Base-by-base conservation (phyloP, 805 yeast genomes). In the Wickerhamomyces pijperi region DNA sequence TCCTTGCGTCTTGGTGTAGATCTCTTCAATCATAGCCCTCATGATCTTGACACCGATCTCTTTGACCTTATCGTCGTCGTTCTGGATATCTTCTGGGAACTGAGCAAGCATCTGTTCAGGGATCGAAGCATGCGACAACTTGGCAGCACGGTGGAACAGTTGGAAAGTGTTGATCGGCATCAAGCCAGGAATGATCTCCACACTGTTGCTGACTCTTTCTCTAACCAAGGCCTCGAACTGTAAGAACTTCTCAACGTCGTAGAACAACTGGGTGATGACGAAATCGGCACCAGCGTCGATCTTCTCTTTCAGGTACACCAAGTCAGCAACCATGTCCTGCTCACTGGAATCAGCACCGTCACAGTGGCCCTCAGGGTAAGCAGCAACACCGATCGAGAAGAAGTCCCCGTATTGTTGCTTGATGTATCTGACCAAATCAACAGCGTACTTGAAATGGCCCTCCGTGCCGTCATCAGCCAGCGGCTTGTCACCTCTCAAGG, bases 301-400 rank as follows among this genome's bases (percentile, higher is more conserved):
- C 58, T 92, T 92, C 48, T 85, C 94, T 37, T 77, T 73, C 59
- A 92, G 68, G 54, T 60, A 86, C 6, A 92, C 90, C 36, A 90
- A 53, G 58, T 90, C 98, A 36, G 70, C 70, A 18, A 56, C 55
- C 1, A 80, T 76, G 50, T 76, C 72, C 56, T 87, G 95, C 28
- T 67, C 68, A 8, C 74, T 60, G 35, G 63, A 68, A 48, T 79
- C 84, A 1, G 86, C 70, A 13, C 94, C 90, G 49, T 88, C 95
- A 28, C 85, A 87, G 60, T 90, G 97, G 16, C 98, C 98, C 56
- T 90, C 98, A 8, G 98, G 96, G 58, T 90, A 90, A 1, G 94
- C 97, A 2, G 98, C 98, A 14, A 90, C 98, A 43, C 98, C 98
- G 40, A 90, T 68, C 55, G 95, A 83, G 61, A 90, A 90, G 49